Evolutionary conservation across 2,329 filamentous ascomycete species (phyloP), one percentile per base, ranked within the genome.

Genomic region (Xylaria polymorpha): DNA sequence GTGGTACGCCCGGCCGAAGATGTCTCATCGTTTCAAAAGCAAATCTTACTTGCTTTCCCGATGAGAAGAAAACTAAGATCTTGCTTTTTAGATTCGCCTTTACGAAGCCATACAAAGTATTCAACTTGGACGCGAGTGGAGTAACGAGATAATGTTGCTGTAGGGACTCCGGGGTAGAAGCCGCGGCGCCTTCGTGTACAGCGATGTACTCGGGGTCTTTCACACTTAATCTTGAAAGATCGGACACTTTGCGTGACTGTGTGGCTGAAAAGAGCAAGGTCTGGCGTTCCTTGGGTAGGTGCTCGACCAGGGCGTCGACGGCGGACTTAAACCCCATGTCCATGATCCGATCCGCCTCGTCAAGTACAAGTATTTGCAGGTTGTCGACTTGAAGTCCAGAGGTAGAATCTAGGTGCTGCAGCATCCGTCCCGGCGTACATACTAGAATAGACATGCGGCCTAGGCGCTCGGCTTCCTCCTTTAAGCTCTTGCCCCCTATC

Each of bases 221-320:
- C 37, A 99, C 85, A 77, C 93, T 97, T 70, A 99, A 81, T 56
- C 96, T 88, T 0, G 95, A 95, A 64, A 99, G 85, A 80, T 99
- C 96, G 0, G 93, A 97, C 0, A 99, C 93, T 78, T 92, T 93
- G 77, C 94, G 97, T 73, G 94, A 98, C 81, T 99, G 96, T 0
- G 96, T 99, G 0, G 96, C 96, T 77, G 93, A 97, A 84, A 98
- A 99, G 10, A 99, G 88, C 78, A 99, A 86, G 0, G 96, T 99
- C 81, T 99, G 96, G 70, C 96, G 87, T 35, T 91, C 84, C 75
- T 89, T 91, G 0, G 96, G 96, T 1, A 99, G 85, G 78, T 98
- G 97, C 70, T 97, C 94, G 35, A 99, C 83, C 60, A 99, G 92
- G 0, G 96, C 96, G 81, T 99, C 96, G 3, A 99, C 91, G 0